Evolutionary conservation across 257 asterid genomes (phyloP).

Genomic region (Oldenlandia corymbosa): DNA sequence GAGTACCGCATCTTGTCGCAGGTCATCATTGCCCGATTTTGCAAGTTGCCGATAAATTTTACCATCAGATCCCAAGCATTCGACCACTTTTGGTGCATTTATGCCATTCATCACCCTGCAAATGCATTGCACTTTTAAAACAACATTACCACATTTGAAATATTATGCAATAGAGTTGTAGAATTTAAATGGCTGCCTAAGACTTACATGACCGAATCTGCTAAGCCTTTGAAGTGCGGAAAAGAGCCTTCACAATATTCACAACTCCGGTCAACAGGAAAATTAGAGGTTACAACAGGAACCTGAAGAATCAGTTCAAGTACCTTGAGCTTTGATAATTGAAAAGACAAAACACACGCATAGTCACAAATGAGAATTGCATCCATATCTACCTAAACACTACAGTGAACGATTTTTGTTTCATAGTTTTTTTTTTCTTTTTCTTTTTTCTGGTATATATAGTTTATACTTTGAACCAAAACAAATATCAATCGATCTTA

Average conservation of each 20-base stretch:
- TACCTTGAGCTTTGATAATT: conserved; percentile 1
- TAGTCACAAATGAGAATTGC: not conserved
- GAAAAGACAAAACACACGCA: not conserved
- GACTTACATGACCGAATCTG: conserved; percentile 87
- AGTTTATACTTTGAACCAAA: too few species aligned
- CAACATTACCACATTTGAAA: not conserved
- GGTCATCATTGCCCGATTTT: conserved; percentile 97
- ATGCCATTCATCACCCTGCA: conserved; percentile 95
- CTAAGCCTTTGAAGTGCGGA: conserved; percentile 88
- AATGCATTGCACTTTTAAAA: conserved; percentile 11
- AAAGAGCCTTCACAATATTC: conserved; percentile 78
- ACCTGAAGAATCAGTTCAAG: conserved; percentile 48
- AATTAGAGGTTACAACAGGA: conserved; percentile 86
- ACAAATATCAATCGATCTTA: too few species aligned
- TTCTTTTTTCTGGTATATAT: too few species aligned
- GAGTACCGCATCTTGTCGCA: conserved; percentile 97
- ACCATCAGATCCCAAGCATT: conserved; percentile 95
- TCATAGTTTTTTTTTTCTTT: too few species aligned
- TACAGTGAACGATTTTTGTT: too few species aligned
- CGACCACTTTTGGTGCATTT: conserved; percentile 98
- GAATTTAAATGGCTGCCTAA: not conserved
- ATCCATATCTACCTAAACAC: too few species aligned
- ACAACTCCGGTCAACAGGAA: conserved; percentile 86
- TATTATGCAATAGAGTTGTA: too few species aligned
- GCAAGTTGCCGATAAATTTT: conserved; percentile 87